A percentile compares a stretch with the other conserved stretches of the same genome.
Evolutionary conservation across 2,329 filamentous ascomycete species (phyloP).

Genomic region (Aspergillus nomiae): DNA sequence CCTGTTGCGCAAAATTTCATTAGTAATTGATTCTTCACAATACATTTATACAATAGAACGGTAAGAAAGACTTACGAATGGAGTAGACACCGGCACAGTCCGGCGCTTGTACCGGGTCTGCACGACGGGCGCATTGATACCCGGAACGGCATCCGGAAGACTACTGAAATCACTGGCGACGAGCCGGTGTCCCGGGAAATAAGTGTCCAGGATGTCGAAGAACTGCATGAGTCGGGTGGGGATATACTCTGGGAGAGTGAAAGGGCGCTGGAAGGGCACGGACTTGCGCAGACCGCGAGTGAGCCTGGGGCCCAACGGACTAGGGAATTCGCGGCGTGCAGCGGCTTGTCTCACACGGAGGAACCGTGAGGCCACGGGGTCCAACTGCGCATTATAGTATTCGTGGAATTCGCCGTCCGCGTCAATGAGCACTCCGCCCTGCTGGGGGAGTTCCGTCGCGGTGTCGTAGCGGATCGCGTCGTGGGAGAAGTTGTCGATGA

Average conservation of each 20-base stretch:
- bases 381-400: slow-evolving; percentile 80
- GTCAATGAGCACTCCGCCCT: slow-evolving; percentile 87
- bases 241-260: slow-evolving; percentile 86
- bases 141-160: slow-evolving; percentile 78
- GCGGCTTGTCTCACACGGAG: slow-evolving; percentile 82
- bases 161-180: slow-evolving; percentile 88
- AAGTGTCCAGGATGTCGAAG: slow-evolving; percentile 83
- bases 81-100: slow-evolving; percentile 87
- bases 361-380: slow-evolving; percentile 80
- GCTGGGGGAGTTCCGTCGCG: slow-evolving; percentile 76
- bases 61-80: slow-evolving; percentile 66
- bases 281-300: slow-evolving; percentile 64
- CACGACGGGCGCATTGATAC: slow-evolving; percentile 90
- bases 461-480: slow-evolving; percentile 91
- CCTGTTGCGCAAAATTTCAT: slow-evolving; percentile 51
- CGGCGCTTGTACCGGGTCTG: slow-evolving; percentile 87
- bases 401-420: slow-evolving; percentile 87
- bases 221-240: slow-evolving; percentile 95
- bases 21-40: background rate
- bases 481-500: slow-evolving; percentile 98
- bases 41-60: background rate
- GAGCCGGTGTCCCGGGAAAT: slow-evolving; percentile 88
- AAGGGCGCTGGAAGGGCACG: slow-evolving; percentile 72
- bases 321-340: slow-evolving; percentile 45
- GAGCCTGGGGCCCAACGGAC: slow-evolving; percentile 49